phyloP scores from a whole-genome alignment of 1,284 basidiomycete species.

The Cutaneotrichosporon sp. region DNA sequence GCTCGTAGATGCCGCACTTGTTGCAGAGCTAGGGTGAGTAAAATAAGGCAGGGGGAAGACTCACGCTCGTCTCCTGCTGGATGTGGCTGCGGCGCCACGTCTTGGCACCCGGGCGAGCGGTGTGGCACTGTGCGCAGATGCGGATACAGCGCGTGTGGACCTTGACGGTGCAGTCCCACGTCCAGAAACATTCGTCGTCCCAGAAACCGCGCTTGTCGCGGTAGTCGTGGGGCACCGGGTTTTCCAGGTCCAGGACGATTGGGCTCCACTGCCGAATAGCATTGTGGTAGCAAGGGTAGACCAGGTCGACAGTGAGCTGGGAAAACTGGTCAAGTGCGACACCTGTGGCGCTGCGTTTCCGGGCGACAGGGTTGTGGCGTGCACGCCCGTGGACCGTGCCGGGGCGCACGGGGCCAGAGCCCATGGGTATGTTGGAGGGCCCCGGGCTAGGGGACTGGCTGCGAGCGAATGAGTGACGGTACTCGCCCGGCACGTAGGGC shows the following conservation, averaged over 20 bases:
- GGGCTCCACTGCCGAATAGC: constrained; percentile 4
- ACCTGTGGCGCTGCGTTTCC: background rate
- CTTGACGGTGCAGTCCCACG: constrained; percentile 11
- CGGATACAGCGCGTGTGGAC: constrained; percentile 9
- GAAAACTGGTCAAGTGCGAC: background rate
- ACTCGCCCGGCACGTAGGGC: background rate
- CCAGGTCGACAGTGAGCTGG: background rate
- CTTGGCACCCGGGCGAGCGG: constrained; percentile 18
- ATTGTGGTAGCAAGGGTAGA: constrained; percentile 8
- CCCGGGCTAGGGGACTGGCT: background rate
- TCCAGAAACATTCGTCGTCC: constrained; percentile 1
- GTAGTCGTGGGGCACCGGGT: constrained; percentile 8
- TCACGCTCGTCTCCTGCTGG: constrained; percentile 15
- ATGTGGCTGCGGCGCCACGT: constrained; percentile 20
- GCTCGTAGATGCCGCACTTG: constrained; percentile 23
- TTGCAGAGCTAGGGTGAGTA: constrained; percentile 21
- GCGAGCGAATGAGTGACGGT: background rate
- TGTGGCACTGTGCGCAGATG: constrained; percentile 19
- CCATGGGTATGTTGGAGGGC: background rate
- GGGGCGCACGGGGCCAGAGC: background rate
- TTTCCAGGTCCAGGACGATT: background rate
- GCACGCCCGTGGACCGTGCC: background rate
- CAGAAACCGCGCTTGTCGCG: constrained; percentile 10
- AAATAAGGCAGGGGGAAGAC: background rate
- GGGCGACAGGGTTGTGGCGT: background rate